Evolutionary conservation across 2,329 filamentous ascomycete genomes (phyloP), one percentile per base, ranked within the genome.

Genomic region (Arthrobotrys megalospora): DNA sequence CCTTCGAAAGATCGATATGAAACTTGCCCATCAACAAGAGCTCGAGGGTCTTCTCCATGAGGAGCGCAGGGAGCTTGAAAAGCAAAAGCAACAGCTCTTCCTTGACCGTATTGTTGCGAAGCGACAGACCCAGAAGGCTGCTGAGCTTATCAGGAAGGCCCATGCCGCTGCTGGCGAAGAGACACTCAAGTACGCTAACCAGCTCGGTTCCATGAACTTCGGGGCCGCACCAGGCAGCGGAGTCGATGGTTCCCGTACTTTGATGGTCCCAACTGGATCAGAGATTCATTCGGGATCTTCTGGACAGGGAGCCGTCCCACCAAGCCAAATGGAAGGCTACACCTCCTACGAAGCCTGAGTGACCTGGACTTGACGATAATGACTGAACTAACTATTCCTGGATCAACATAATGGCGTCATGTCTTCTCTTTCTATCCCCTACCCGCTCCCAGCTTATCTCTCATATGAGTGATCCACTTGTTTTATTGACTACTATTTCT

Each of bases 1-100:
- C n/a, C 87, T 98, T 38, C 92, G 97, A 83, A 99, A 99, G 85
- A 90, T 98, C 79, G 94, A 98, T 85, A 87, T 98, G 82, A 99
- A 99, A 86, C 88, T 99, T 76, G 91, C 93, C 83, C 97, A 98
- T 84, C 99, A 99, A 85, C 92, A 93, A 82, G 96, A 99, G 84
- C 94, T 99, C 89, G 96, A 99, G 85, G 89, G 92, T 16, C 91
- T 97, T 52, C 88, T 99, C 63, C 92, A 96, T 82, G 93, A 94
- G 5, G 96, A 99, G 86, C 91, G 95, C 76, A 90, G 94, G 77
- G 96, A 99, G 85, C 88, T 99, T 21, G 96, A 99, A 85, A 90
- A 94, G 72, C 93, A 93, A 47, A 90, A 95, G 34, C 94, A 98
- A 84, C 93, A 97, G 84, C 88, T 99, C 16, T 97, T 98, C 87